Percentiles rank a stretch among this genome's conserved stretches.
These are phyloP conservation scores for Ailanthus altissimus DNA, from an alignment of 345 rosid genomes.

Conservation along the genomic window DNA sequence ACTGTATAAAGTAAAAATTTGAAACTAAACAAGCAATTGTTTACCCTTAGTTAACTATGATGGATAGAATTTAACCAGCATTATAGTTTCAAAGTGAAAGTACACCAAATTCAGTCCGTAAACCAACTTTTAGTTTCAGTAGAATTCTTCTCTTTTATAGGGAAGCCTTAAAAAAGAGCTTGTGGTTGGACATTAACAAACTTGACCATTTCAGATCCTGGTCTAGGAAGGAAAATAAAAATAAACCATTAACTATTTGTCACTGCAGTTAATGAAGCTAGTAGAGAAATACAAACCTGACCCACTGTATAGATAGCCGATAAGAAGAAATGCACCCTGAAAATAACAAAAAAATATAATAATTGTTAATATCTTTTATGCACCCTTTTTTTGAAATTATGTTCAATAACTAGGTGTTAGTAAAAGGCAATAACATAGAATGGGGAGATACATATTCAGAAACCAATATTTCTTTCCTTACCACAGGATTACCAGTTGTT, in stretches of 20 bases:
- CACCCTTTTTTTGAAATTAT: background rate
- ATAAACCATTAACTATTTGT: background rate
- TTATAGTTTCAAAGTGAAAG: background rate
- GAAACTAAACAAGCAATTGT: background rate
- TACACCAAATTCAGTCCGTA: background rate
- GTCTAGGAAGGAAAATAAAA: background rate
- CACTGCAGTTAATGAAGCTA: constrained; percentile 5
- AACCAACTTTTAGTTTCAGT: background rate
- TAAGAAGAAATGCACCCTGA: constrained; percentile 68
- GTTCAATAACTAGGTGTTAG: background rate
- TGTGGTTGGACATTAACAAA: background rate
- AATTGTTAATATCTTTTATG: constrained; percentile 17
- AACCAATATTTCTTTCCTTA: background rate
- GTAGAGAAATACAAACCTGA: constrained; percentile 51
- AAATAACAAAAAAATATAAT: constrained; percentile 23
- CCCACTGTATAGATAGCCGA: constrained; percentile 49
- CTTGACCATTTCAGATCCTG: background rate
- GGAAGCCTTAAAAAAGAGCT: background rate
- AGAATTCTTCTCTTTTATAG: background rate
- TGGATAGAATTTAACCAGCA: background rate
- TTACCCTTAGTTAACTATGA: background rate
- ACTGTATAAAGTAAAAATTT: background rate
- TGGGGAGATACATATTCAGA: background rate
- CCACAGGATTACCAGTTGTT: background rate
- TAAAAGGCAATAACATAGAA: background rate